These are phyloP conservation scores for Penicillium egyptiacum DNA, from an alignment of 495 filamentous ascomycete species.

Conservation along the genomic window DNA sequence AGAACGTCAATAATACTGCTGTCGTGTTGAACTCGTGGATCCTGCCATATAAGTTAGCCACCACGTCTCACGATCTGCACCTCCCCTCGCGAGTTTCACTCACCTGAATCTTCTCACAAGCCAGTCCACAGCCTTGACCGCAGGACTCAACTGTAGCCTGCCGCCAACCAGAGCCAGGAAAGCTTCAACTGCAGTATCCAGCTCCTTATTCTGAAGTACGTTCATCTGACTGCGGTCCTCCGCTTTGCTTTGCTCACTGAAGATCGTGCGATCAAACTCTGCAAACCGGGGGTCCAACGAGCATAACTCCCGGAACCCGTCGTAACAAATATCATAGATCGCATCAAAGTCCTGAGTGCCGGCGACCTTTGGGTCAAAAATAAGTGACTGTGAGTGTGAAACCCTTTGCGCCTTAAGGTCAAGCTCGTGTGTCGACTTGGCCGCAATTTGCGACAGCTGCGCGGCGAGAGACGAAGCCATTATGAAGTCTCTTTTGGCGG, in stretches of 20 bases:
- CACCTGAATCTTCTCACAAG: slow-evolving; percentile 88
- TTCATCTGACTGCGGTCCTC: slow-evolving; percentile 87
- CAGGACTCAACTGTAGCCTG: slow-evolving; percentile 77
- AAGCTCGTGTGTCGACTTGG: slow-evolving; percentile 72
- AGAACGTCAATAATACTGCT: slow-evolving; percentile 77
- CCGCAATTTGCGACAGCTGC: slow-evolving; percentile 78
- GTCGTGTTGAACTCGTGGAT: slow-evolving; percentile 87
- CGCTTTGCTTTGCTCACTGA: slow-evolving; percentile 86
- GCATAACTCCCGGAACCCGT: slow-evolving; percentile 89
- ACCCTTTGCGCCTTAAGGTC: slow-evolving; percentile 88
- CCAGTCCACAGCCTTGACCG: slow-evolving; percentile 92
- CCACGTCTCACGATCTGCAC: background rate
- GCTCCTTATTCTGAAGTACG: slow-evolving; percentile 70
- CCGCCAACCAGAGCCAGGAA: slow-evolving; percentile 78
- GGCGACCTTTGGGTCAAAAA: slow-evolving; percentile 81
- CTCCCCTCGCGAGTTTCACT: slow-evolving; percentile 7
- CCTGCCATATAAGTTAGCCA: slow-evolving; percentile 51
- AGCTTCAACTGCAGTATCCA: slow-evolving; percentile 72
- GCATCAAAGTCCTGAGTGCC: slow-evolving; percentile 84
- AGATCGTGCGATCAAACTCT: slow-evolving; percentile 68
- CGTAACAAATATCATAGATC: slow-evolving; percentile 79
- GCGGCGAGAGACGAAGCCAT: slow-evolving; percentile 79
- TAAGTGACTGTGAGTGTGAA: slow-evolving; percentile 84
- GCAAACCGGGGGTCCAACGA: slow-evolving; percentile 74
- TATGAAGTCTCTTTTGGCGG: slow-evolving; percentile 19